Base-by-base conservation (phyloP, 768 basidiomycete genomes). In the Paxillus involutus region DNA sequence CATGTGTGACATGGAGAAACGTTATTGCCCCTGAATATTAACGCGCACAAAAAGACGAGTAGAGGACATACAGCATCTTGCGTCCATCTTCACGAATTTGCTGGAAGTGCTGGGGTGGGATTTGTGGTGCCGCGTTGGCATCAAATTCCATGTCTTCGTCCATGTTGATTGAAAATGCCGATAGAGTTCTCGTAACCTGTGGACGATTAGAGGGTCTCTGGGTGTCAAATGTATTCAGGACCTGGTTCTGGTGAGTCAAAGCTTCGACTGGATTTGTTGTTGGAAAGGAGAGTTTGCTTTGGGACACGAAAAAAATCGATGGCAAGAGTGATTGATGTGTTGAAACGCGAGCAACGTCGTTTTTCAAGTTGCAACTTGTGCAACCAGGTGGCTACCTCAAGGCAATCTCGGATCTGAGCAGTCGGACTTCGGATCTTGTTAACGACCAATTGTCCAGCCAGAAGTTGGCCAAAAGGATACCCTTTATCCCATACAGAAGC, bases 121-220 rank as follows among this genome's bases (percentile, higher is more conserved):
- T 52, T 54, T 64, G 70, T 61, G 67, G 57, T 8, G 73, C 69
- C 45, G 73, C 37, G 53, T 70, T 68, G 39, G 73, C 52, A 61
- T 82, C 83, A 70, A 85, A 83, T 46, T 82, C 83, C 86, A 91
- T 89, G 73, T 90, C 86, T 77, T 85, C 79, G 73, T 91, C 89
- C 89, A 91, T 91, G 72, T 47, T 72, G 63, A 53, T n/a, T 37
- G 30, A 35, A 6, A 16, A 47, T 49, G 35, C 39, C 16, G 19
- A 24, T 19, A 32, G 24, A 26, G 41, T 10, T 12, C 5, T 26
- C 26, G 26, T 26, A 6, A 26, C 26, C 26, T 26, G 26, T 26
- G 26, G 26, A 26, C 26, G 26, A 26, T 26, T 26, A 3, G 26
- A 3, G 6, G 26, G 35, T 35, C 35, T 13, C 35, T 35, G 35